Base-by-base conservation (phyloP, 2,329 filamentous ascomycete genomes). In the Xylaria sp. region DNA sequence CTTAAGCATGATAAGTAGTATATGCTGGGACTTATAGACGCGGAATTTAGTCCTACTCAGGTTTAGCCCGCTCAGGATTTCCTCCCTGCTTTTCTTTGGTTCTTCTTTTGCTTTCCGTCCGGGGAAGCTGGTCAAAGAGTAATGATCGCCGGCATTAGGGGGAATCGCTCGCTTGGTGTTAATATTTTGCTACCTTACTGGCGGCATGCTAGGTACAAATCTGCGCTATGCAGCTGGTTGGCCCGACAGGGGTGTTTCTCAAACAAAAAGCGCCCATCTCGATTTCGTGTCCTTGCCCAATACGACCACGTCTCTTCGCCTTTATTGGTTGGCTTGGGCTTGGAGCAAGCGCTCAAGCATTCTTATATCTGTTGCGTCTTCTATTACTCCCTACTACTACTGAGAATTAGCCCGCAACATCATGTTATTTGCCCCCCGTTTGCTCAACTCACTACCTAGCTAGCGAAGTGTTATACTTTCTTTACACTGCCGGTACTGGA, bases 221-320 rank as follows among this genome's bases (percentile, higher is more conserved):
- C n/a, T 6, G n/a, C 8, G 43, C 14, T 46, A 38, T 52, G 52
- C 40, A 33, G 57, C 46, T 51, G 42, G 47, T 19, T 15, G 42
- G 42, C 33, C n/a, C 17, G 58, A 56, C 43, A 57, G 46, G 33
- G 49, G 53, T 2, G 11, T 4, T 9, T 14, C 5, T 31, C 14
- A 2, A 45, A 8, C n/a, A 31, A 14, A n/a, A 6, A 37, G 31
- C 50, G 38, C 56, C 56, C 51, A 28, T 61, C 64, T 63, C 31
- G 61, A 59, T 64, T 58, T 61, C 47, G 62, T 62, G 62, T 61
- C 61, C 58, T 59, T 60, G 28, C 59, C 52, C 52, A 65, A 67
- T 67, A 67, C 60, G 62, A 65, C 53, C 65, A 60, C 52, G 28
- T 60, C 28, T 35, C 47, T 33, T 12, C 15, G 33, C 19, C 50